A percentile compares a stretch with the other conserved stretches of the same genome.
These are phyloP conservation scores for Emydomyces testavorans DNA, from an alignment of 2,329 filamentous ascomycete genomes.

Conservation along the genomic window DNA sequence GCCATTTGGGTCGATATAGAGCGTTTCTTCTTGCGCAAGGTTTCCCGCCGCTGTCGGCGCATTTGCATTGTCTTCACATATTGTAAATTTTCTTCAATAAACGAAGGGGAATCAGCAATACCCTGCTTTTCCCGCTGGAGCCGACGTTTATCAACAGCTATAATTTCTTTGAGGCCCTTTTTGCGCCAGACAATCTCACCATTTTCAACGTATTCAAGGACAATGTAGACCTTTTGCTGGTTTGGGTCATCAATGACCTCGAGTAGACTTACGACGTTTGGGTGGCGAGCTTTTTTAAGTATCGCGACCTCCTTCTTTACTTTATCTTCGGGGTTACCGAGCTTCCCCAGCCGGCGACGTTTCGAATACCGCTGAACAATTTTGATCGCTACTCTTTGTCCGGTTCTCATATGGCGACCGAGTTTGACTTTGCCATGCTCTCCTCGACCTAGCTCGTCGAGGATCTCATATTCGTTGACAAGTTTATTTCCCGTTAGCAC, in stretches of 20 bases:
- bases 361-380: conserved; percentile 95
- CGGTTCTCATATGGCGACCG: conserved; percentile 64
- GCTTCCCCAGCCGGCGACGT: conserved; percentile 71
- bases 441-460: conserved; percentile 89
- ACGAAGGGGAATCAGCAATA: conserved; percentile 54
- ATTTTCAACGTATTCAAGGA: conserved; percentile 86
- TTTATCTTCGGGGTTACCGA: conserved; percentile 56
- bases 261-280: conserved; percentile 89
- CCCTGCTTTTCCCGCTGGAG: conserved; percentile 65
- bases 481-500: conserved; percentile 81
- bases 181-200: conserved; percentile 92
- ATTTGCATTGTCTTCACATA: conserved; percentile 31
- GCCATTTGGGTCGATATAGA: conserved; percentile 43
- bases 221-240: conserved; percentile 95
- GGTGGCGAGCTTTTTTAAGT: conserved; percentile 91
- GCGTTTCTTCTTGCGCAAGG: conserved; percentile 49
- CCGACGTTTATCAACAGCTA: conserved; percentile 67
- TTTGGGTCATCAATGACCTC: conserved; percentile 97
- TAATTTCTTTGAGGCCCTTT: conserved; percentile 73
- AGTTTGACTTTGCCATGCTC: conserved; percentile 98
- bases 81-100: conserved; percentile 35
- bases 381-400: conserved; percentile 86
- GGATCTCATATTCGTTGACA: conserved; percentile 96
- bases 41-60: conserved; percentile 39
- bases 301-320: conserved; percentile 96